phyloP scores from a whole-genome alignment of 1,139 yeast genomes.

The Kurtzmaniella quercitrusa region DNA sequence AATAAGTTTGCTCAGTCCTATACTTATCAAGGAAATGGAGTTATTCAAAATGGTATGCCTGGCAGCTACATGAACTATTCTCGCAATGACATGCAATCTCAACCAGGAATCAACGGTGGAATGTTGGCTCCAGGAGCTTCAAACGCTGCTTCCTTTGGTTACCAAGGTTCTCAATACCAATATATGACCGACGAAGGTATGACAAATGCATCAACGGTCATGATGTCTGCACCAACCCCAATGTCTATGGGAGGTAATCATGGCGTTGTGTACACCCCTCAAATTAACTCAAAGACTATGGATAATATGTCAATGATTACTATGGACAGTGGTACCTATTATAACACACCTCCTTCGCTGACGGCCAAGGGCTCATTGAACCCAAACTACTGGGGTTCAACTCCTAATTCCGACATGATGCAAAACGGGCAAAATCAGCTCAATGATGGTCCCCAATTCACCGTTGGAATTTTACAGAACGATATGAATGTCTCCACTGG shows the following conservation, averaged over 20 bases:
- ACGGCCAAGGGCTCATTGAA: constrained; percentile 14
- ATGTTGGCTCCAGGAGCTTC: not conserved
- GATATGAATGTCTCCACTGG: not conserved
- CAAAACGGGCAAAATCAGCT: not conserved
- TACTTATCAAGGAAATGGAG: not conserved
- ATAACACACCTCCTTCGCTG: constrained; percentile 20
- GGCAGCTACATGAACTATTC: not conserved
- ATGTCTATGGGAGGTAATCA: constrained; percentile 17
- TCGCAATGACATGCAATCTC: not conserved
- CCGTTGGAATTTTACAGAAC: not conserved
- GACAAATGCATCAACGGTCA: not conserved
- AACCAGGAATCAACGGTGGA: not conserved
- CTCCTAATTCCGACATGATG: constrained; percentile 5
- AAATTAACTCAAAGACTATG: constrained; percentile 31
- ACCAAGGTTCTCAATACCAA: not conserved
- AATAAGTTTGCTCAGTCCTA: not conserved
- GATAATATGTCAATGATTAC: constrained; percentile 34
- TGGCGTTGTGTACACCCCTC: constrained; percentile 17
- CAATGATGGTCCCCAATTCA: not conserved
- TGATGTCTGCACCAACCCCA: constrained; percentile 16
- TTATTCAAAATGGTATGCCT: not conserved
- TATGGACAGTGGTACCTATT: constrained; percentile 9
- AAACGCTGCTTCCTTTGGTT: not conserved
- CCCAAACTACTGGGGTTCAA: constrained; percentile 11
- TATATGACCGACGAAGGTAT: not conserved